These are phyloP conservation scores for Tetrapyrgos nigripes DNA, from an alignment of 1,284 basidiomycete genomes.

Conservation along the genomic window DNA sequence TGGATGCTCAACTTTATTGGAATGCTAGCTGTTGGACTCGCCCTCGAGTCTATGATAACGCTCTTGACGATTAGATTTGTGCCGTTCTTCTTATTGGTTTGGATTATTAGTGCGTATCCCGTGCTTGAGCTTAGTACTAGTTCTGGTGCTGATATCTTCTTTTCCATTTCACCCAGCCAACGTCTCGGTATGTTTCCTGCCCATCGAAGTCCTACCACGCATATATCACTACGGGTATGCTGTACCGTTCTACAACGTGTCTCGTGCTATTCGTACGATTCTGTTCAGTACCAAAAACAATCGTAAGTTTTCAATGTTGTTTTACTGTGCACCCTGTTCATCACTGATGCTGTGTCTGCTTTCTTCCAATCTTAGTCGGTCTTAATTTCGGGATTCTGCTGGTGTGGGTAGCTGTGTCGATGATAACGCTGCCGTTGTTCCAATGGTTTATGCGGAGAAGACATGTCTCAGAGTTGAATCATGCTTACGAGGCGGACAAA, in stretches of 20 bases:
- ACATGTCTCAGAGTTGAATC: constrained; percentile 23
- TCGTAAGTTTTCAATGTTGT: constrained; percentile 43
- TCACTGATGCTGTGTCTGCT: constrained; percentile 3
- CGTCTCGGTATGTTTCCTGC: constrained; percentile 68
- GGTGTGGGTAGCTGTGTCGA: constrained; percentile 59
- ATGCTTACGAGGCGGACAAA: constrained; percentile 9
- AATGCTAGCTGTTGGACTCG: constrained; percentile 64
- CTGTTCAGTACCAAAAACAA: constrained; percentile 73
- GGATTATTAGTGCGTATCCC: constrained; percentile 66
- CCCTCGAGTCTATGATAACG: constrained; percentile 67
- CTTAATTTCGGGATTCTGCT: constrained; percentile 66
- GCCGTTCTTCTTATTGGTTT: constrained; percentile 67
- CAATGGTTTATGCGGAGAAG: constrained; percentile 44
- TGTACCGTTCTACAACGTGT: constrained; percentile 77
- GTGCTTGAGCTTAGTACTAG: constrained; percentile 21
- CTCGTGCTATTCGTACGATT: constrained; percentile 63
- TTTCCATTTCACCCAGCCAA: constrained; percentile 52
- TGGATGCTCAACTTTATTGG: constrained; percentile 76
- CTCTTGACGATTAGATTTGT: constrained; percentile 59
- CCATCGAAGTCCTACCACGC: constrained; percentile 70
- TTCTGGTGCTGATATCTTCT: neutral
- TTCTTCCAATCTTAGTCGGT: constrained; percentile 57
- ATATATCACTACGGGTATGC: constrained; percentile 74
- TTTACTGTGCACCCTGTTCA: neutral
- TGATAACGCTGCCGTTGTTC: constrained; percentile 55